Evolutionary conservation across 1,284 basidiomycete genomes (phyloP), one percentile per base, ranked within the genome.

Genomic region (Austroboletus niveus): DNA sequence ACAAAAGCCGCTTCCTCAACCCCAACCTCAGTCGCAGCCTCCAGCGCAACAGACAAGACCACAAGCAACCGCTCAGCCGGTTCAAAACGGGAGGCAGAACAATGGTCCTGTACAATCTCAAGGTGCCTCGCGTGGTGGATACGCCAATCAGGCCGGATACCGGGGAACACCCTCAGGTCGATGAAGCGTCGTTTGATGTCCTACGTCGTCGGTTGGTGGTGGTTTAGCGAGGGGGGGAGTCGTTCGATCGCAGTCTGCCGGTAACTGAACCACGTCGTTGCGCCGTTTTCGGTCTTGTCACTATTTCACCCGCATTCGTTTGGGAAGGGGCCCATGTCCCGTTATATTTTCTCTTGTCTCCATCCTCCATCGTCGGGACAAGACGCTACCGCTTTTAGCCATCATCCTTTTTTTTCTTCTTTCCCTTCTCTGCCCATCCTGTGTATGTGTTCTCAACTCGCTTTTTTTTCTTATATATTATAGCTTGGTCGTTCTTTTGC

Each of bases 1-100:
- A 17, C 74, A 76, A 61, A 74, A 75, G 58, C 60, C 70, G 15
- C 55, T 57, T 39, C 51, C 57, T 55, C 66, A 57, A 39, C 51
- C 57, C 55, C 66, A 57, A 39, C 49, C 55, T 38, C 70, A 65
- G 49, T 69, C 69, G 48, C 71, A 69, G 48, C 69, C 71, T 56
- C 56, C 61, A 17, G 46, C 54, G 5, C 57, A 55, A 48, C 67
- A 66, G 42, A 48, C 55, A 52, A 64, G 61, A 41, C 59, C 62
- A 31, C 63, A 62, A 42, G 48, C 56, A 27, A 40, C 53, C 14
- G 45, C 30, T 36, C 61, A 61, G 36, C 67, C 58, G 20, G 29
- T 29, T 39, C 64, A 57, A 42, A 69, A 66, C 27, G 65, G 65
- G 27, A 65, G 64, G 27, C 68, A 65, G 49, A 68, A 49, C 22